These are phyloP conservation scores for Cucurbitaria berberidis DNA, from an alignment of 2,329 filamentous ascomycete species.

Conservation along the genomic window DNA sequence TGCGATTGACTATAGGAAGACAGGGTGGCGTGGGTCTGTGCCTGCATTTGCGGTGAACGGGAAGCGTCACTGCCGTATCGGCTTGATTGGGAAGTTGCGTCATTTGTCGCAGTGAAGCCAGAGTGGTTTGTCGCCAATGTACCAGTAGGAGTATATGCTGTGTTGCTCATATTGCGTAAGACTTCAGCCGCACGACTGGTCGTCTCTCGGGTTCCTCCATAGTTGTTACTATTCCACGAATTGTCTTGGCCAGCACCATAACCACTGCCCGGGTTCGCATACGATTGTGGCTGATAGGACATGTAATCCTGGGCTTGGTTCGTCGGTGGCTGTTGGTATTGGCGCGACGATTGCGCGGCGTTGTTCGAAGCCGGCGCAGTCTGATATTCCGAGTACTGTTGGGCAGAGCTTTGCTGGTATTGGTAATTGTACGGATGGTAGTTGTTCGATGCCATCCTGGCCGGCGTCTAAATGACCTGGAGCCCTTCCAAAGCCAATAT, in stretches of 20 bases:
- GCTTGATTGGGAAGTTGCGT: constrained; percentile 21
- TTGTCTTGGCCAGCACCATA: constrained; percentile 30
- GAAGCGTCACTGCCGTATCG: constrained; percentile 26
- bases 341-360: constrained; percentile 29
- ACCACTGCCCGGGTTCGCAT: constrained; percentile 23
- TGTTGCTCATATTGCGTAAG: constrained; percentile 43
- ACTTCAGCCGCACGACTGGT: constrained; percentile 42
- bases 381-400: constrained; percentile 36
- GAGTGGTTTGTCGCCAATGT: constrained; percentile 23
- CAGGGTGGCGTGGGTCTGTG: constrained; percentile 22
- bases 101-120: constrained; percentile 29
- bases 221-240: constrained; percentile 31
- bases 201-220: constrained; percentile 33
- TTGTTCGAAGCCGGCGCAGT: constrained; percentile 33
- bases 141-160: constrained; percentile 26
- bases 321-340: constrained; percentile 32
- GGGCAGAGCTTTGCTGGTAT: constrained; percentile 38
- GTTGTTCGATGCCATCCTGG: constrained; percentile 34
- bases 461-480: constrained; percentile 3
- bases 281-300: constrained; percentile 31
- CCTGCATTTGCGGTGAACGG: constrained; percentile 21
- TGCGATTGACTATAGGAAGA: constrained; percentile 31
- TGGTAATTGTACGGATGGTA: constrained; percentile 36
- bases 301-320: constrained; percentile 37
- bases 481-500: constrained; percentile 8